phyloP scores from a whole-genome alignment of 2,329 filamentous ascomycete genomes.

The Pseudocercospora fijiensis region DNA sequence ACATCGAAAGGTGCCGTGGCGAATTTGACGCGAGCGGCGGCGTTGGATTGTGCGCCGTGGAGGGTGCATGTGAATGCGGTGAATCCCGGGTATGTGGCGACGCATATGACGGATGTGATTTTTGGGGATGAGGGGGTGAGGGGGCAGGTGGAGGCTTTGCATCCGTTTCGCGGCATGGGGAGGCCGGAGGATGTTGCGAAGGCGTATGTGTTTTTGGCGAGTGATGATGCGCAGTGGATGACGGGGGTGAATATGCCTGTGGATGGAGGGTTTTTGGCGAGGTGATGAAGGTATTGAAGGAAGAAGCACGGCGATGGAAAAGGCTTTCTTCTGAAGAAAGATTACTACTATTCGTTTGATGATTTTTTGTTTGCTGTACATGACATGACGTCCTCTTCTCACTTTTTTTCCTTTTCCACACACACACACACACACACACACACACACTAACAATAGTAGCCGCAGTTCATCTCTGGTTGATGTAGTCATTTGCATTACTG shows the following conservation, averaged over 20 bases:
- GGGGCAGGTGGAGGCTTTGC: constrained; percentile 12
- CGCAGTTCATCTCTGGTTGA: neutral
- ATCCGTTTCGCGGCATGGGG: constrained; percentile 22
- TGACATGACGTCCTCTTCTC: no score
- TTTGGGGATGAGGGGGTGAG: constrained; percentile 8
- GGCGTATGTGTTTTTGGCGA: constrained; percentile 28
- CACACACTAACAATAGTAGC: neutral
- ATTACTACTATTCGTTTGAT: neutral
- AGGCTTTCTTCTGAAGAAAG: neutral
- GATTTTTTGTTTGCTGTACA: neutral
- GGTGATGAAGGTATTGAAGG: neutral
- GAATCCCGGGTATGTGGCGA: constrained; percentile 17
- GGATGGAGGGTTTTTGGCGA: constrained; percentile 18
- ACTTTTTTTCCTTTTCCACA: neutral
- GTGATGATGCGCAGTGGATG: constrained; percentile 28
- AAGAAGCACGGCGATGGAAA: no score
- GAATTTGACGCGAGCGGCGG: constrained; percentile 25
- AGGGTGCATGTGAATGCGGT: constrained; percentile 25
- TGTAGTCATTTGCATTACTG: constrained; percentile 7
- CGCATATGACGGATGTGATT: constrained; percentile 22
- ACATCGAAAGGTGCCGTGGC: constrained; percentile 27
- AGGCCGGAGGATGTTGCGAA: constrained; percentile 26
- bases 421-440: no score
- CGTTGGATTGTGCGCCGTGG: constrained; percentile 25
- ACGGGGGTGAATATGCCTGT: constrained; percentile 22